Evolutionary conservation across 1,139 yeast species (phyloP).

Genomic region (Scheffersomyces illinoinensis): DNA sequence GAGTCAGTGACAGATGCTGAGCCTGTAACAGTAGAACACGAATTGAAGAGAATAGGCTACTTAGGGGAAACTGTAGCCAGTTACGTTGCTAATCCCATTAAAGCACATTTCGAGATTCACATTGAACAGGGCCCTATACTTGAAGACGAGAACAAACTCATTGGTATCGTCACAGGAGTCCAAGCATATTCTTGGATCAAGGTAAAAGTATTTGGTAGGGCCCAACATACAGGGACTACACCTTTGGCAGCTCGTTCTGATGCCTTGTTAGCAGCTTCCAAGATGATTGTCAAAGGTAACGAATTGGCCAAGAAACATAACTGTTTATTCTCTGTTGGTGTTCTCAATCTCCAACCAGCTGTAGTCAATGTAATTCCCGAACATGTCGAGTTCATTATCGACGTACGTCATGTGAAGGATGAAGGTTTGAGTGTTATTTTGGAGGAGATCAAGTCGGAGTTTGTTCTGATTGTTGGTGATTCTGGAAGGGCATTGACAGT

Average conservation of each 20-base stretch:
- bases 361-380: constrained; percentile 71
- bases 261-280: constrained; percentile 59
- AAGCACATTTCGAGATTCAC: constrained; percentile 72
- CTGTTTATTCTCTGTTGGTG: constrained; percentile 64
- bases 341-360: constrained; percentile 55
- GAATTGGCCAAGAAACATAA: constrained; percentile 52
- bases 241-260: constrained; percentile 66
- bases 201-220: constrained; percentile 55
- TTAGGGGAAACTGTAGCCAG: constrained; percentile 52
- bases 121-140: constrained; percentile 77
- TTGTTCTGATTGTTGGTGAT: constrained; percentile 31
- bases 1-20: constrained; percentile 54
- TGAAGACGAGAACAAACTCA: constrained; percentile 53
- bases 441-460: constrained; percentile 37
- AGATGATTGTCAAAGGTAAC: constrained; percentile 55
- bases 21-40: constrained; percentile 54
- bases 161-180: constrained; percentile 67
- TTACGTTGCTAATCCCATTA: constrained; percentile 53
- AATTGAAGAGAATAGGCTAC: constrained; percentile 63
- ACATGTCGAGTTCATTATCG: constrained; percentile 55
- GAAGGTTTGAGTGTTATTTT: constrained; percentile 40
- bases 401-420: constrained; percentile 57
- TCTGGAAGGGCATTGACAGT: constrained; percentile 27
- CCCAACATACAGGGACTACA: constrained; percentile 75
- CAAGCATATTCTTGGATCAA: constrained; percentile 69